Percentiles rank a stretch among this genome's conserved stretches.
phyloP scores from a whole-genome alignment of 768 basidiomycete genomes.

The Lenzites betulinus region DNA sequence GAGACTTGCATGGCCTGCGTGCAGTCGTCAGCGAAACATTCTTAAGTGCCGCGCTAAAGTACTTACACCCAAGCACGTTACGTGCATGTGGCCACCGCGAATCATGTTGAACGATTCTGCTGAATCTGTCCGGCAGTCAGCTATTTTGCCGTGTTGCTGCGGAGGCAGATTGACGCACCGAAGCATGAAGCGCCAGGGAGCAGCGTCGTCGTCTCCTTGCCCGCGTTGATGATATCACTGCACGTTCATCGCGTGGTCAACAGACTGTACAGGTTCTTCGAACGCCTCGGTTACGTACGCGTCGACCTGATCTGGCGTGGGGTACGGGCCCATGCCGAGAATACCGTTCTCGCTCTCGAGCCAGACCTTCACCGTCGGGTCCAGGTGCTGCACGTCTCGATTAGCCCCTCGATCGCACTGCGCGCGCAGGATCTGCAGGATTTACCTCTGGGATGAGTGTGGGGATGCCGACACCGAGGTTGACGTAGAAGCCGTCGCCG shows the following conservation, averaged over 20 bases:
- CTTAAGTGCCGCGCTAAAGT: background rate
- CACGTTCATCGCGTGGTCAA: background rate
- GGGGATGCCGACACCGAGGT: conserved; percentile 87
- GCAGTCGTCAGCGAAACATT: background rate
- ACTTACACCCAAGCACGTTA: conserved; percentile 85
- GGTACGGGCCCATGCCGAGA: conserved; percentile 85
- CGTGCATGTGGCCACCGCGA: conserved; percentile 90
- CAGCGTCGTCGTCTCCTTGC: conserved; percentile 90
- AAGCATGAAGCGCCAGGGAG: conserved; percentile 89
- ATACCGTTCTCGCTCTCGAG: conserved; percentile 89
- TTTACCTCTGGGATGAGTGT: conserved; percentile 69
- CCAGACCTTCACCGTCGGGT: conserved; percentile 76
- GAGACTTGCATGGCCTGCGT: conserved; percentile 92
- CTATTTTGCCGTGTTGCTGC: background rate
- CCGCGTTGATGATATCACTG: conserved; percentile 89
- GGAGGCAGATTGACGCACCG: conserved; percentile 45
- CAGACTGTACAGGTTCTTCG: background rate
- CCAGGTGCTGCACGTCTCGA: conserved; percentile 47
- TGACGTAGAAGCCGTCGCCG: conserved; percentile 83
- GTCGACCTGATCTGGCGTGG: conserved; percentile 74
- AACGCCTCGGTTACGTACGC: conserved; percentile 50
- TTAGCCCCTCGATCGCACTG: background rate
- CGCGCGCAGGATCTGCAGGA: background rate
- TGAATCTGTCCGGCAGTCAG: conserved; percentile 55
- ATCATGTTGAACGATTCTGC: conserved; percentile 96